Conservation (phyloP, 169 alveolate genomes). For the Cryptosporidium sp. region DNA sequence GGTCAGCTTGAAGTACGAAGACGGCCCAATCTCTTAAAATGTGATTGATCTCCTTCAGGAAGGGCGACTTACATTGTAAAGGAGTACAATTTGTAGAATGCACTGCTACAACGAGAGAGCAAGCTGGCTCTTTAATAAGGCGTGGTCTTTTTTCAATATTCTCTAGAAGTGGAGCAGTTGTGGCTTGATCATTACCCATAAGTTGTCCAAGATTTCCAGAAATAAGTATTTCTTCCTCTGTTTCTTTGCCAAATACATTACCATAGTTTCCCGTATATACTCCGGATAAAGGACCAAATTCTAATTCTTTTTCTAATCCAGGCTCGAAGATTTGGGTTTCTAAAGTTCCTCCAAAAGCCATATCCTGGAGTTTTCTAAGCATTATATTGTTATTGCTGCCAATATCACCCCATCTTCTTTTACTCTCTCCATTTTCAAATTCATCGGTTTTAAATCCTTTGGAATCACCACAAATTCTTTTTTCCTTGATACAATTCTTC, state of each 20-base stretch:
- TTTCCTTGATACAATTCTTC: neutral
- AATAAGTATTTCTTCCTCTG: slow-evolving; percentile 45
- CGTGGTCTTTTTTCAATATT: neutral
- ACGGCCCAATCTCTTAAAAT: slow-evolving; percentile 71
- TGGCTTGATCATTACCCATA: slow-evolving; percentile 35
- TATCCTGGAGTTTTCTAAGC: slow-evolving; percentile 16
- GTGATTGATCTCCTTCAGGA: slow-evolving; percentile 40
- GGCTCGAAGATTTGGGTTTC: slow-evolving; percentile 58
- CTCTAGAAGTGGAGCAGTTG: slow-evolving; percentile 24
- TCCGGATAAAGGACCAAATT: slow-evolving; percentile 56
- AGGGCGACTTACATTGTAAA: slow-evolving; percentile 42
- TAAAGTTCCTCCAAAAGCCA: slow-evolving; percentile 45
- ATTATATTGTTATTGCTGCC: neutral
- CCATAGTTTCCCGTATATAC: slow-evolving; percentile 37
- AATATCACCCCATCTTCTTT: neutral
- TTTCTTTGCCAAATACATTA: slow-evolving; percentile 48
- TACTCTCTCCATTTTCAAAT: neutral
- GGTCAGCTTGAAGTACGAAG: slow-evolving; percentile 49
- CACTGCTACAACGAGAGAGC: slow-evolving; percentile 58
- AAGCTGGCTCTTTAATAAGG: slow-evolving; percentile 20
- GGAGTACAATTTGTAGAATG: slow-evolving; percentile 64
- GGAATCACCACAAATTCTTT: neutral
- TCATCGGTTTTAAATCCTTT: neutral
- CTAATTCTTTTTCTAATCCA: slow-evolving; percentile 38
- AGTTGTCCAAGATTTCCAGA: slow-evolving; percentile 37